Base-by-base conservation (phyloP, 2,329 filamentous ascomycete species). In the Ascochyta koolunga region DNA sequence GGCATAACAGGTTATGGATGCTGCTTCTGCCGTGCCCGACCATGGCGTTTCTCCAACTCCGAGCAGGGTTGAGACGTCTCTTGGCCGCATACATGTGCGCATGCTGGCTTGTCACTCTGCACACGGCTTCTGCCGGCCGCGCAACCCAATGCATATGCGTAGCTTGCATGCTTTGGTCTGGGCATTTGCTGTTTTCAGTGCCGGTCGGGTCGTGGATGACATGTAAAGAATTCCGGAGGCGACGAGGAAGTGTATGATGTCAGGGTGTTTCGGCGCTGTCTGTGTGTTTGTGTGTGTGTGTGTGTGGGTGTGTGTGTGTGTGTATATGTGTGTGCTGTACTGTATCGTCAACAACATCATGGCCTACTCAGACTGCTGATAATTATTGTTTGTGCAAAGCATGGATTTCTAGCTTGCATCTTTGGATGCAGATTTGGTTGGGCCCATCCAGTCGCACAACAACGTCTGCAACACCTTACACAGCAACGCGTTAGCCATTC, bases 41-140 rank as follows among this genome's bases (percentile, higher is more conserved):
- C n/a, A n/a, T n/a, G 10, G 8, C 25, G 19, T 16, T 32, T 2
- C 39, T n/a, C n/a, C 11, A 43, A 5, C n/a, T 15, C 9, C 11
- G n/a, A 13, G 15, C 27, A 39, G 39, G 16, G 10, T 9, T 21
- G 27, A 8, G 21, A n/a, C 40, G 27, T 10, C 11, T 29, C 27
- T 54, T 54, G 51, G 40, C 51, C 2, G 45, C 51, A 50, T 46
- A n/a, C 51, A 50, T 46, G 9, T 33, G 29, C 25, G 21, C 32
- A 24, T 15, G 33, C 44, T 43, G 38, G 38, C 50, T 38, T 53
- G 27, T 38, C 43, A 37, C 37, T 47, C 19, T 42, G 25, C 25
- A 29, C 19, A 38, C 39, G 50, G 45, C 35, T 40, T 36, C 32
- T 32, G 51, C 51, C 51, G 51, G 51, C 40, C 40, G 40, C 40